Evolutionary conservation across 2,329 filamentous ascomycete genomes (phyloP), one percentile per base, ranked within the genome.

Genomic region (Alternaria metachromatica): DNA sequence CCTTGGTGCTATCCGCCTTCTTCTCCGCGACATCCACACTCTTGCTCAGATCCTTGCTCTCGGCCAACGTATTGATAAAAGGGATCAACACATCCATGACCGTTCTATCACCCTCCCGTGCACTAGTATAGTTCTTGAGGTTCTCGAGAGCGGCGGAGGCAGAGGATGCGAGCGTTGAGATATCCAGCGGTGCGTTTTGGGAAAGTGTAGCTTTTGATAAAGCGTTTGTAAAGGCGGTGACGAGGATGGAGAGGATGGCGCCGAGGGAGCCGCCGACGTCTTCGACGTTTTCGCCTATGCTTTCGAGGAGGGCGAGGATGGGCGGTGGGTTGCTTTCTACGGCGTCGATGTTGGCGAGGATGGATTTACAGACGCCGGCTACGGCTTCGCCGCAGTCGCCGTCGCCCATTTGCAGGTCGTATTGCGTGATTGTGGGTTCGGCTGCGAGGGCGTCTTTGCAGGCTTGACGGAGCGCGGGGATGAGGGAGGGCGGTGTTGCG

Each of bases 51-150:
- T 93, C 88, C 15, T 87, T 87, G 0, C 87, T 89, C 73, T 86
- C 79, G 3, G 80, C 83, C 5, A 98, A 84, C 6, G 86, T 87
- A 20, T 91, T 87, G 55, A 96, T 89, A 76, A 98, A 99, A 2
- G 96, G 96, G 51, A 93, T 89, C 49, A 99, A 83, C 0, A 95
- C 93, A 80, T 99, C 96, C 58, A 98, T 88, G 18, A 98, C 84
- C 0, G 96, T 99, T 45, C 96, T 87, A 77, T 99, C 96, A 21
- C 96, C 96, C 1, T 91, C 90, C 25, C 90, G 87, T 0, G 96
- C 96, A 1, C 93, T 92, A 0, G 96, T 99, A 79, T 98, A 98
- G 72, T 86, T 78, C 66, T 82, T 81, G 48, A 85, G 62, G 58
- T 82, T 83, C 55, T 80, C 76, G 18, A 85, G 67, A 9, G 82